These are phyloP conservation scores for Crassisporium funariophilum DNA, from an alignment of 768 basidiomycete genomes.

Conservation along the genomic window DNA sequence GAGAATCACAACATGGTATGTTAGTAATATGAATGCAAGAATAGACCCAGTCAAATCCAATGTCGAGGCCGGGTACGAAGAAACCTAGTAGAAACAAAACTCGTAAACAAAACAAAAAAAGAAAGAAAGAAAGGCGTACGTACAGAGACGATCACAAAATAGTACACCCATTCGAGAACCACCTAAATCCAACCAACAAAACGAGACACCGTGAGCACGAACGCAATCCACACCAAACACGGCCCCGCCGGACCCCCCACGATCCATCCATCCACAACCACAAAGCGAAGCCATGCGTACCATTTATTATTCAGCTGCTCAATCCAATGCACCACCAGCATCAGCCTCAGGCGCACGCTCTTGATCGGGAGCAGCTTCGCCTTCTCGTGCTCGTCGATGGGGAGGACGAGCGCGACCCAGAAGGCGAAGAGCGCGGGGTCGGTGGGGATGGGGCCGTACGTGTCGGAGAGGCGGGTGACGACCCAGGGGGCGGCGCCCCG, in stretches of 20 bases:
- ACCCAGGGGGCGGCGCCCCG: slow-evolving; percentile 90
- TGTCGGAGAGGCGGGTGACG: slow-evolving; percentile 79
- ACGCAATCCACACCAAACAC: slow-evolving; percentile 21
- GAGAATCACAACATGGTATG: no score
- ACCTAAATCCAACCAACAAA: slow-evolving; percentile 52
- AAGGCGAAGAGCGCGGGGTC: slow-evolving; percentile 78
- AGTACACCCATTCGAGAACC: slow-evolving; percentile 74
- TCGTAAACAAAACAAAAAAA: slow-evolving; percentile 10
- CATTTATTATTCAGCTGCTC: slow-evolving; percentile 63
- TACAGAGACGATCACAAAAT: slow-evolving; percentile 35
- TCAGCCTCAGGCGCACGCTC: slow-evolving; percentile 73
- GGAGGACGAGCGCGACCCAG: slow-evolving; percentile 89
- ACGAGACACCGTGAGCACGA: slow-evolving; percentile 33
- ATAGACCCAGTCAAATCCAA: no score
- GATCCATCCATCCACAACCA: slow-evolving; percentile 21
- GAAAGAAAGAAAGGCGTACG: neutral
- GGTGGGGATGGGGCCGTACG: slow-evolving; percentile 75
- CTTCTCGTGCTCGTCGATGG: slow-evolving; percentile 91
- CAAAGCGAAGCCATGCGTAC: slow-evolving; percentile 38
- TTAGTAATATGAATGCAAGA: no score
- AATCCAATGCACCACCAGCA: slow-evolving; percentile 94
- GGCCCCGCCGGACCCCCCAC: slow-evolving; percentile 15
- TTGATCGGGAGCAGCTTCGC: slow-evolving; percentile 83
- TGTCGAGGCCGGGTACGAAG: no score
- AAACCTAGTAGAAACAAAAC: neutral